phyloP scores from a whole-genome alignment of 805 yeast genomes.

The Barnettozyma populi region DNA sequence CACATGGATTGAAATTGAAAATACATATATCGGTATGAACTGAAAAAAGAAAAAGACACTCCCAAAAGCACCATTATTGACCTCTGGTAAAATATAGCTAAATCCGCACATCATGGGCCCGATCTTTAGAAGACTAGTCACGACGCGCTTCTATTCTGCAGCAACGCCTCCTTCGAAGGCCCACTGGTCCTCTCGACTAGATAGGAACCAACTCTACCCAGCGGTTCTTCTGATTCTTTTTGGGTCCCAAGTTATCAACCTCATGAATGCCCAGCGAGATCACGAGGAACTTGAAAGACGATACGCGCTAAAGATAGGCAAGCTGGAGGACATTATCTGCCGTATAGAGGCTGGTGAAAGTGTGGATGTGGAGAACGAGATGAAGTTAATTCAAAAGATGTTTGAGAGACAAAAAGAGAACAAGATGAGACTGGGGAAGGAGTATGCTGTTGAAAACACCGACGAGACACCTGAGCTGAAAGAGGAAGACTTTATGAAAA shows the following conservation, averaged over 20 bases:
- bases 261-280: conserved; percentile 37
- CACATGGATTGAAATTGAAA: too few relatives aligned
- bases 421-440: conserved; percentile 8
- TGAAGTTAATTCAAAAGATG: conserved; percentile 31
- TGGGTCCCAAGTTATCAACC: conserved; percentile 42
- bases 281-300: conserved; percentile 35
- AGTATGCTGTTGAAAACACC: conserved; percentile 18
- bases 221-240: conserved; percentile 37
- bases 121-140: background rate
- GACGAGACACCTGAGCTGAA: background rate
- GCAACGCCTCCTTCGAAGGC: background rate
- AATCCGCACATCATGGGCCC: background rate
- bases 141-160: background rate
- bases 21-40: too few relatives aligned
- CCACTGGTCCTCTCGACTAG: conserved; percentile 22
- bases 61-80: background rate
- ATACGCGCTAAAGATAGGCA: conserved; percentile 31
- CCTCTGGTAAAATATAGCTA: background rate
- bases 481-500: conserved; percentile 16
- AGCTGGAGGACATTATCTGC: conserved; percentile 34
- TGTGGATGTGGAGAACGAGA: conserved; percentile 37
- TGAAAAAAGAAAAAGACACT: too few relatives aligned
- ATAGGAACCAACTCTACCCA: conserved; percentile 33
- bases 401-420: conserved; percentile 18
- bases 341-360: conserved; percentile 32